Percentiles rank a stretch among this genome's conserved stretches.
Conservation (phyloP, 2,329 filamentous ascomycete genomes). For the Calonectria multiphialidica region DNA sequence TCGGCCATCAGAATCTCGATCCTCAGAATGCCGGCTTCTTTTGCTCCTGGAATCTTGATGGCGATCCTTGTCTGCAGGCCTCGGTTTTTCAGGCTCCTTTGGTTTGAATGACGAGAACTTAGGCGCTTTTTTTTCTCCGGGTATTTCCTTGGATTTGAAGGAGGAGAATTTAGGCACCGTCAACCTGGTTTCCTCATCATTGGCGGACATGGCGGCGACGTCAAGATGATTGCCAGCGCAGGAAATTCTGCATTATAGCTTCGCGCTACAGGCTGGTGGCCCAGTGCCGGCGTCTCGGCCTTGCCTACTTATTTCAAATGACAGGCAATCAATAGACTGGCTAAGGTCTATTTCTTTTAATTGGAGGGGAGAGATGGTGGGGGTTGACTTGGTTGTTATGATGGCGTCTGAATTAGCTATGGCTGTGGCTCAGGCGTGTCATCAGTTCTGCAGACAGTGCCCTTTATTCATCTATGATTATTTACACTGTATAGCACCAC, state of each 20-base stretch:
- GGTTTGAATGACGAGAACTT: constrained; percentile 82
- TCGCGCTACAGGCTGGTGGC: not conserved
- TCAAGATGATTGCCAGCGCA: constrained; percentile 4
- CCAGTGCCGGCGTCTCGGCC: no score
- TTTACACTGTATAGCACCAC: not conserved
- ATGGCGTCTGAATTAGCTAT: not conserved
- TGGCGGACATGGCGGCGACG: constrained; percentile 41
- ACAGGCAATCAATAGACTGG: no score
- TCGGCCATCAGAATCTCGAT: constrained; percentile 30
- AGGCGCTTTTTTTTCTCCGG: constrained; percentile 54
- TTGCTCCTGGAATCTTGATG: constrained; percentile 37
- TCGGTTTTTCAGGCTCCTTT: constrained; percentile 51
- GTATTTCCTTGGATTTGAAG: constrained; percentile 64
- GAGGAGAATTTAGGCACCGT: constrained; percentile 78
- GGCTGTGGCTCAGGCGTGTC: not conserved
- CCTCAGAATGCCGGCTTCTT: constrained; percentile 36
- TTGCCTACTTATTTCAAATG: not conserved
- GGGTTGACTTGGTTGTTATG: not conserved
- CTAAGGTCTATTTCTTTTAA: not conserved
- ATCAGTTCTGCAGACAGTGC: not conserved
- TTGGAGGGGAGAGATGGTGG: not conserved
- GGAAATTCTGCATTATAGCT: constrained; percentile 25
- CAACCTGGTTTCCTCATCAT: constrained; percentile 37
- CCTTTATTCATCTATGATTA: not conserved
- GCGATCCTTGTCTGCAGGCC: constrained; percentile 30